Base-by-base conservation (phyloP, 805 yeast species). In the Wickerhamomyces silvicola region DNA sequence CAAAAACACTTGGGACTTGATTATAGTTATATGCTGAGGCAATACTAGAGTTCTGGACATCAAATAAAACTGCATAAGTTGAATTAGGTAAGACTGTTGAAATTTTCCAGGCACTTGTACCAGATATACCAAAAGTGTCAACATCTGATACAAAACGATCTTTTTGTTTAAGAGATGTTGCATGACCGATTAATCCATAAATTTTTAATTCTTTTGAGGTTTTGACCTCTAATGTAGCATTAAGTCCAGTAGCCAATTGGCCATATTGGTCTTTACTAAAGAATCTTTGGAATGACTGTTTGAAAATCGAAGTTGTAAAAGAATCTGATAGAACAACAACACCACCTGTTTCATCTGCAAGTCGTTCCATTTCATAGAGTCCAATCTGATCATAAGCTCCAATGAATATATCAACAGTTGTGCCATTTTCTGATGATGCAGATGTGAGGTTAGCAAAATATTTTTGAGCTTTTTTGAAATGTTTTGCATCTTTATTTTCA, bases 341-440 rank as follows among this genome's bases (percentile, higher is more conserved):
- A 31, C 86, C 86, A 18, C 85, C 85, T 9, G 83, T 76, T 36
- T 63, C 63, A 45, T 67, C 64, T 31, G 74, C 60, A 9, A 78
- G 54, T 11, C 66, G 60, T 37, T 73, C 78, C 85, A 78, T 79
- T 50, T 78, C 86, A 40, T 59, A 70, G 20, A 78, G 57, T 1
- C 86, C 86, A 27, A 76, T 66, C 52, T 78, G 86, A 52, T 78
- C 85, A 50, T 78, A 78, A 10, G 79, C 67, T 11, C 85, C 85
- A 36, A 75, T 68, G 41, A 77, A 76, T 14, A 77, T 51, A 45
- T 75, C 72, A 28, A 77, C 60, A 6, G 76, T 60, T 33, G 74
- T 68, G 1, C 83, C 82, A 39, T 67, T 63, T 4, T 57, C 41
- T 0, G 75, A 65, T 15, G 74, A 60, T 12, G 48, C 50, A 17